These are phyloP conservation scores for Boechera divaricarpa DNA, from an alignment of 345 rosid genomes.

Conservation along the genomic window DNA sequence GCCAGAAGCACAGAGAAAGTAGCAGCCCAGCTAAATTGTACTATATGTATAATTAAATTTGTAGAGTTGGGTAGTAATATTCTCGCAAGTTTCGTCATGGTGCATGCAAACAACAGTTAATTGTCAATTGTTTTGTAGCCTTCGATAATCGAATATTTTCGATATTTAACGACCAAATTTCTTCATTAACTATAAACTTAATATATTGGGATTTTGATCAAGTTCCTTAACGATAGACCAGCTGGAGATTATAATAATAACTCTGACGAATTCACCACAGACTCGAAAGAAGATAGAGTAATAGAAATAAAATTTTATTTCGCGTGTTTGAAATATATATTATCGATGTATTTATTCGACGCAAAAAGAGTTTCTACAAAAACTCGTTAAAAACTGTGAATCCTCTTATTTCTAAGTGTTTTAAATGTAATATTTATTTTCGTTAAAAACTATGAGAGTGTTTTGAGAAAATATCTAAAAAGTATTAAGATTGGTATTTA, in stretches of 20 bases:
- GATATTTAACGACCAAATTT: not conserved
- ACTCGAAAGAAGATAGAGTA: not conserved
- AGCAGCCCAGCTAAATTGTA: slow-evolving; percentile 15
- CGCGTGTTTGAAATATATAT: too few species aligned
- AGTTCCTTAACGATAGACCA: not conserved
- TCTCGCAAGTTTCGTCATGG: not conserved
- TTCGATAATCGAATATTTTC: not conserved
- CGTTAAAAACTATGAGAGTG: too few species aligned
- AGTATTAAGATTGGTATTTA: too few species aligned
- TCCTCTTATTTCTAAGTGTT: too few species aligned
- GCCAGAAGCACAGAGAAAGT: not conserved
- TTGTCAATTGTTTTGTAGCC: slow-evolving; percentile 9
- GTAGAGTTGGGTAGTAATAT: not conserved
- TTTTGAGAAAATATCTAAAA: too few species aligned
- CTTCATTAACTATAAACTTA: not conserved
- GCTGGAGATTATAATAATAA: not conserved
- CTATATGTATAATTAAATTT: not conserved
- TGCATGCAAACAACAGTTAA: not conserved
- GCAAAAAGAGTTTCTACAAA: too few species aligned
- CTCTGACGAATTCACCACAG: not conserved
- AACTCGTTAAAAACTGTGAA: too few species aligned
- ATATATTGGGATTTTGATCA: not conserved
- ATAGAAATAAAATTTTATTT: too few species aligned
- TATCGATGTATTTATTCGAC: too few species aligned
- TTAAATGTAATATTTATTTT: too few species aligned